Percentiles rank a stretch among this genome's conserved stretches.
Evolutionary conservation across 495 filamentous ascomycete genomes (phyloP).

Genomic region (Opeltia flavorubescens): DNA sequence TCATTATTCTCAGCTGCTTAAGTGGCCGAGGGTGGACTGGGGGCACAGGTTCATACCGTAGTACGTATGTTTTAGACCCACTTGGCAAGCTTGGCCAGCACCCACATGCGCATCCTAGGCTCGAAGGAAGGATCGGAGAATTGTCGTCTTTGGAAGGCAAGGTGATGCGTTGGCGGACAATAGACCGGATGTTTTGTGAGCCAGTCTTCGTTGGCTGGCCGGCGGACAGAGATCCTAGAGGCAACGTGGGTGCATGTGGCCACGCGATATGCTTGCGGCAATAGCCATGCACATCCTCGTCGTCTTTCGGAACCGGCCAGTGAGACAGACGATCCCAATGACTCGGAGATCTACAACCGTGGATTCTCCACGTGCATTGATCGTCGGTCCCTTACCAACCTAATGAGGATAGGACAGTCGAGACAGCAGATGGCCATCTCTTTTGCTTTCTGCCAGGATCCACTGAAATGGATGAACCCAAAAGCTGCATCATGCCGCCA

Average conservation of each 20-base stretch:
- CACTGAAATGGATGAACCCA: background rate
- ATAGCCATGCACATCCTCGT: background rate
- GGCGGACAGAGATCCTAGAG: background rate
- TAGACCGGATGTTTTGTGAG: background rate
- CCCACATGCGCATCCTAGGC: background rate
- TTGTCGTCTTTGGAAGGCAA: background rate
- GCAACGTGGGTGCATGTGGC: constrained; percentile 2
- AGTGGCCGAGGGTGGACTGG: too few species aligned
- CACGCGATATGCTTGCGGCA: constrained; percentile 1
- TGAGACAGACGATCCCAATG: background rate
- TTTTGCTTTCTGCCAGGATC: background rate
- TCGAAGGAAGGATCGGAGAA: background rate
- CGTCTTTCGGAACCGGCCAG: background rate
- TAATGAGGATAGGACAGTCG: background rate
- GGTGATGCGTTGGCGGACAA: background rate
- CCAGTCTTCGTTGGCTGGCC: background rate
- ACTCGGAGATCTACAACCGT: background rate
- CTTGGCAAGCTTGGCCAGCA: background rate
- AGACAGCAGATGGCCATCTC: too few species aligned
- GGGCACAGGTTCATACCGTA: background rate
- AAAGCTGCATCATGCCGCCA: background rate
- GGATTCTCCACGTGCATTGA: background rate
- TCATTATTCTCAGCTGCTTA: too few species aligned
- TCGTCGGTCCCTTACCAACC: background rate
- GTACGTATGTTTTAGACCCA: background rate